Evolutionary conservation across 1,139 yeast genomes (phyloP).

Genomic region (Nematodospora anomalae): DNA sequence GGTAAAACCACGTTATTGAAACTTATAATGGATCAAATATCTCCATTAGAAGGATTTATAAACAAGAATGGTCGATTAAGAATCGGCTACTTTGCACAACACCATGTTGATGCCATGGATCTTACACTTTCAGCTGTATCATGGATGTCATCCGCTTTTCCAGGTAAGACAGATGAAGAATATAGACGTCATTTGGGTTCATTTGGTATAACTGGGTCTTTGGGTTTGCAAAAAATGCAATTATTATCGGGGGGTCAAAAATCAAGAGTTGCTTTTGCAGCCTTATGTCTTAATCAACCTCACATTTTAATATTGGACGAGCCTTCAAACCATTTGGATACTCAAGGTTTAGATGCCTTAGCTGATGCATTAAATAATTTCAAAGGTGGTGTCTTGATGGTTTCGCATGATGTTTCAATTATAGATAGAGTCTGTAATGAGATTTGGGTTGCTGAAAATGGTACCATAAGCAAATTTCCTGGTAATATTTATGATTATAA

Average conservation of each 20-base stretch:
- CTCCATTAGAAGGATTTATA: slow-evolving; percentile 74
- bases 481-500: slow-evolving; percentile 89
- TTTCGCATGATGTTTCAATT: slow-evolving; percentile 92
- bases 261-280: slow-evolving; percentile 97
- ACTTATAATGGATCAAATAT: slow-evolving; percentile 72
- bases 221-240: slow-evolving; percentile 89
- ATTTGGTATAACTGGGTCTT: slow-evolving; percentile 92
- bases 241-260: slow-evolving; percentile 96
- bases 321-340: slow-evolving; percentile 98
- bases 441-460: slow-evolving; percentile 92
- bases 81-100: slow-evolving; percentile 98
- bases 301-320: slow-evolving; percentile 92
- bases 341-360: slow-evolving; percentile 94
- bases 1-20: slow-evolving; percentile 96
- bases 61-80: slow-evolving; percentile 82
- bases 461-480: slow-evolving; percentile 73
- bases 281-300: slow-evolving; percentile 87
- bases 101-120: slow-evolving; percentile 98
- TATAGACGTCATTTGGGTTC: slow-evolving; percentile 96
- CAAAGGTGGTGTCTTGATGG: slow-evolving; percentile 96
- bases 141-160: slow-evolving; percentile 89
- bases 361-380: slow-evolving; percentile 84
- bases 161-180: slow-evolving; percentile 95
- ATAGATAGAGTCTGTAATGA: slow-evolving; percentile 87
- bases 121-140: slow-evolving; percentile 82